These are phyloP conservation scores for Monosporascus cannonballus DNA, from an alignment of 2,329 filamentous ascomycete genomes.

Conservation along the genomic window DNA sequence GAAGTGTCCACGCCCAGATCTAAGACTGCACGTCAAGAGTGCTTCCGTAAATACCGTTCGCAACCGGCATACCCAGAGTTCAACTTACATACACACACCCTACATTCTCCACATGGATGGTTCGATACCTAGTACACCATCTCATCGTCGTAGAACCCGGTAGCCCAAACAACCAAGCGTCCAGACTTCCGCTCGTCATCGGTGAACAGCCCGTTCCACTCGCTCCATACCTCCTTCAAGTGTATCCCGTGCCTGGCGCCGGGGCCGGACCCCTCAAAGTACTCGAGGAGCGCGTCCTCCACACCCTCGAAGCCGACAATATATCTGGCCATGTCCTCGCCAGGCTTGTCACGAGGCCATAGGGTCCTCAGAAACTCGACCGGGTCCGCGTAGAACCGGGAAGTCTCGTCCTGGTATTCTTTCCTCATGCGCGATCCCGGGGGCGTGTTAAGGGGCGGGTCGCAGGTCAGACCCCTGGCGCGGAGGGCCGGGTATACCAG, in stretches of 20 bases:
- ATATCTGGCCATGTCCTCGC: conserved; percentile 45
- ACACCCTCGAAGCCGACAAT: conserved; percentile 58
- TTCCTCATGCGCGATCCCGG: conserved; percentile 56
- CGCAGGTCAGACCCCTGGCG: conserved; percentile 83
- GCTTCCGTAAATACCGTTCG: too few species aligned
- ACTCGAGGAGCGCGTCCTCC: conserved; percentile 38
- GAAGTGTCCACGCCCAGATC: too few species aligned
- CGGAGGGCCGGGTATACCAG: conserved; percentile 68
- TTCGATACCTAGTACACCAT: background rate
- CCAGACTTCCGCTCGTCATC: conserved; percentile 55
- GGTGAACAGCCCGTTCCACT: conserved; percentile 56
- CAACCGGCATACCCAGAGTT: too few species aligned
- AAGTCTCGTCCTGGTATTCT: conserved; percentile 80
- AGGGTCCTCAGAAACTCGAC: conserved; percentile 49
- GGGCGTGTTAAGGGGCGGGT: conserved; percentile 68
- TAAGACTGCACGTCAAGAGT: too few species aligned
- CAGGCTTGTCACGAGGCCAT: conserved; percentile 30
- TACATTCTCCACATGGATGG: too few species aligned
- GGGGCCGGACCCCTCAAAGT: conserved; percentile 32
- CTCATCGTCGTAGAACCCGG: conserved; percentile 19
- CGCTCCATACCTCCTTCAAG: conserved; percentile 46
- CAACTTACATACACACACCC: too few species aligned
- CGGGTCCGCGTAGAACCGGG: conserved; percentile 74
- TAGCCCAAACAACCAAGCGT: conserved; percentile 51
- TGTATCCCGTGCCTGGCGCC: conserved; percentile 36